Evolutionary conservation across 2,329 filamentous ascomycete genomes (phyloP), one percentile per base, ranked within the genome.

Genomic region (Venturia pyrina): DNA sequence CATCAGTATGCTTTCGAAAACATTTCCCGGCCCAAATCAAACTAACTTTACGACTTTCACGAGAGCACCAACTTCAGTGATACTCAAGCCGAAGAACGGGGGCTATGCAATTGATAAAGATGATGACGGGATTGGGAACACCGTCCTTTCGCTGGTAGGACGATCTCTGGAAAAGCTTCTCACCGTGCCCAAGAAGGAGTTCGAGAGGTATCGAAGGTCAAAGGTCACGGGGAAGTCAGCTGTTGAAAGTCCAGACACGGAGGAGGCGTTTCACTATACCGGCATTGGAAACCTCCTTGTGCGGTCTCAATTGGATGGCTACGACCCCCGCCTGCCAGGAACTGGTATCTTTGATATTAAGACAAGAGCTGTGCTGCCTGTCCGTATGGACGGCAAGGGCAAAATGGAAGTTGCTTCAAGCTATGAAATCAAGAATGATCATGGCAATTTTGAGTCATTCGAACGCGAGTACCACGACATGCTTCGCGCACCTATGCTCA

Each of bases 381-480:
- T 99, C 68, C 91, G 95, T 37, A 97, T 97, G 91, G 88, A 96
- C 70, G 19, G 21, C 24, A 48, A 43, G 37, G 57, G 56, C 10
- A 65, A 44, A 11, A 5, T 53, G 37, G 37, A 65, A 6, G 28
- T 50, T 40, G 53, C 46, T 34, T 64, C 34, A 48, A 41, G 91
- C 2, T 99, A 99, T 75, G 90, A 99, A 75, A 92, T 99, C 70
- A 87, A 87, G 67, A 77, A 82, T 48, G 85, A 86, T 0, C 86
- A 87, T 64, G 96, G 96, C 19, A 81, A 87, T 66, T 99, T 85
- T 82, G 89, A 96, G 75, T 98, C 93, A 0, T 99, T 89, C 74
- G 95, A 99, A 78, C 87, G 93, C 67, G 96, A 99, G 73, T 97
- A 95, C 75, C 96, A 89, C 75, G 95, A 99, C 76, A 96, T 99